A percentile compares a stretch with the other conserved stretches of the same genome.
These are phyloP conservation scores for Podospora comata DNA, from an alignment of 495 filamentous ascomycete genomes.

Conservation along the genomic window DNA sequence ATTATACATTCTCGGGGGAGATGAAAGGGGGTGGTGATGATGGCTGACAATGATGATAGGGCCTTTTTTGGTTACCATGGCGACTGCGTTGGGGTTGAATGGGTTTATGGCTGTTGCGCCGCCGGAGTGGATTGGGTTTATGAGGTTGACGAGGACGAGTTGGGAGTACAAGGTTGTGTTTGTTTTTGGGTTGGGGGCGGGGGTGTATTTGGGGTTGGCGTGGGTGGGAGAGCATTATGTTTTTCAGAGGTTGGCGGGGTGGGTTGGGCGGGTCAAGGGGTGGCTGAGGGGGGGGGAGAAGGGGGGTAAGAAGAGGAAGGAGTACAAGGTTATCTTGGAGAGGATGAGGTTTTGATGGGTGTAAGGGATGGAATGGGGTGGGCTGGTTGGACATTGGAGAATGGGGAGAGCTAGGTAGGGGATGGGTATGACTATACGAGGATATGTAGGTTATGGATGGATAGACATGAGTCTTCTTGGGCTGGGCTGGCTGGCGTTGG, in stretches of 20 bases:
- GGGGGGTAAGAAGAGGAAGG: conserved; percentile 70
- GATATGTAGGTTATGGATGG: too few species aligned
- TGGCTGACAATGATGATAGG: conserved; percentile 39
- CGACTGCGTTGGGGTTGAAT: conserved; percentile 60
- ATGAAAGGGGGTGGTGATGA: too few species aligned
- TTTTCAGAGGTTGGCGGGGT: conserved; percentile 67
- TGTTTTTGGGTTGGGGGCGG: conserved; percentile 56
- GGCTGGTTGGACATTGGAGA: too few species aligned
- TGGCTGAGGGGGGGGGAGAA: conserved; percentile 43
- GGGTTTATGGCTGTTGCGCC: conserved; percentile 76
- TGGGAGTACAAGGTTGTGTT: conserved; percentile 68
- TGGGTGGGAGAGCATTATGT: conserved; percentile 68
- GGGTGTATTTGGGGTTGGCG: conserved; percentile 58
- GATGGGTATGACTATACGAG: too few species aligned
- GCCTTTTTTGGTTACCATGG: conserved; percentile 78
- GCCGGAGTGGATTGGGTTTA: conserved; percentile 64
- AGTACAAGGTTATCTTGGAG: conserved; percentile 79
- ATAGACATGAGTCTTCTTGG: too few species aligned
- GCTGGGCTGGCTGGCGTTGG: too few species aligned
- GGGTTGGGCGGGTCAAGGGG: conserved; percentile 58
- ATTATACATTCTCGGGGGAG: neutral
- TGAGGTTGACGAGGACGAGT: conserved; percentile 81
- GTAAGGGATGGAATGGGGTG: too few species aligned
- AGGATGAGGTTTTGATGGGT: conserved; percentile 55
- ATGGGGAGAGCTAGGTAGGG: too few species aligned